A percentile compares a stretch with the other conserved stretches of the same genome.
Evolutionary conservation across 2,329 filamentous ascomycete species (phyloP).

Genomic region (Arthrinium phaeospermum): DNA sequence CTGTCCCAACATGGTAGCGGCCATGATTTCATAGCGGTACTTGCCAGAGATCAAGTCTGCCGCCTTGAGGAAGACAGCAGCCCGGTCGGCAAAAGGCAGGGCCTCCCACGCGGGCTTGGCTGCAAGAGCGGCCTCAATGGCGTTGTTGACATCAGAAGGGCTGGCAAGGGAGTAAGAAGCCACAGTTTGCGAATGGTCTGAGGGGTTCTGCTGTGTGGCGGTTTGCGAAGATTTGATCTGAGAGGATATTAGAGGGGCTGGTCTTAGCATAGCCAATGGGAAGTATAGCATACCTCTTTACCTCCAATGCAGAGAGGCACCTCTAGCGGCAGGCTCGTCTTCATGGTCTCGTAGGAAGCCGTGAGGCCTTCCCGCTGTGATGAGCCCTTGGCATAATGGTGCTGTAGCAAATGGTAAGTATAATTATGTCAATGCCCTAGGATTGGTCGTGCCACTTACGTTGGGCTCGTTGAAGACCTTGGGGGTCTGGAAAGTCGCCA

Average conservation of each 20-base stretch:
- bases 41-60: conserved; percentile 89
- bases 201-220: conserved; percentile 79
- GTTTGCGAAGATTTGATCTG: conserved; percentile 71
- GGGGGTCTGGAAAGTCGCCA: conserved; percentile 88
- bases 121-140: conserved; percentile 84
- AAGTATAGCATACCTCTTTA: conserved; percentile 65
- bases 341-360: conserved; percentile 72
- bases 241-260: conserved; percentile 26
- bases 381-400: conserved; percentile 87
- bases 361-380: conserved; percentile 77
- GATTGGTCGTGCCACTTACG: conserved; percentile 58
- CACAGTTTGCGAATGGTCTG: conserved; percentile 76
- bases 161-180: conserved; percentile 87
- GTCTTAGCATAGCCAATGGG: neutral
- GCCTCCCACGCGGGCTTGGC: conserved; percentile 87
- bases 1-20: conserved; percentile 92
- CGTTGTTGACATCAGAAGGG: conserved; percentile 73
- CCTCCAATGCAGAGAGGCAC: conserved; percentile 86
- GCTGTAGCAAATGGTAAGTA: conserved; percentile 54
- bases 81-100: conserved; percentile 87
- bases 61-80: conserved; percentile 93
- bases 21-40: conserved; percentile 97
- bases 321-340: conserved; percentile 72
- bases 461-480: conserved; percentile 94
- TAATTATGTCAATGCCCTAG: neutral